Percentiles rank a stretch among this genome's conserved stretches.
Conservation (phyloP, 805 yeast genomes). For the Hanseniaspora valbyensis region DNA sequence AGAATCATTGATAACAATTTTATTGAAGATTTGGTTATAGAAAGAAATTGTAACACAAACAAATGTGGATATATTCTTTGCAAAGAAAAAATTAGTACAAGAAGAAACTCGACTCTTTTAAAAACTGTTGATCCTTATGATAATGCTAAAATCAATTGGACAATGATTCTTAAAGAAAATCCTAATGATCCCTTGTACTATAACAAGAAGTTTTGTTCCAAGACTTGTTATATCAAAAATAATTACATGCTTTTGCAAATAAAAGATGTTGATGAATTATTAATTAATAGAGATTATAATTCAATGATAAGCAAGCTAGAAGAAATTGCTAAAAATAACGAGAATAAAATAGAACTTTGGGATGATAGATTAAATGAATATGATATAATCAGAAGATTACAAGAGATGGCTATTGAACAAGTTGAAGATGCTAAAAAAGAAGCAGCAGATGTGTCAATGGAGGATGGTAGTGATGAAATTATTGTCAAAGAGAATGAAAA, state of each 20-base stretch:
- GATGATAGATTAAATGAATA: conserved; percentile 11
- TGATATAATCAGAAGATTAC: conserved; percentile 9
- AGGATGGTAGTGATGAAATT: conserved; percentile 7
- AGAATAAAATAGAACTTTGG: conserved; percentile 14
- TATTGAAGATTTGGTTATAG: conserved; percentile 9
- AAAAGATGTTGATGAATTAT: conserved; percentile 11
- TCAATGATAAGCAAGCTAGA: conserved; percentile 2
- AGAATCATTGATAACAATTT: conserved; percentile 8
- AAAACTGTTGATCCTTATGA: conserved; percentile 13
- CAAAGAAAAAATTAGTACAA: not conserved
- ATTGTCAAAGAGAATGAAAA: conserved; percentile 9
- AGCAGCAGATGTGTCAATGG: conserved; percentile 10
- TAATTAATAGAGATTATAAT: conserved; percentile 6
- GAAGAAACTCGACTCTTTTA: conserved; percentile 8
- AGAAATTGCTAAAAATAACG: conserved; percentile 1
- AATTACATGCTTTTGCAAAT: conserved; percentile 13
- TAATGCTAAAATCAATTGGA: conserved; percentile 13
- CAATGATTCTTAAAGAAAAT: conserved; percentile 9
- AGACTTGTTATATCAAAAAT: conserved; percentile 10
- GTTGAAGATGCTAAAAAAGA: not conserved
- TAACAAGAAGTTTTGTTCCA: conserved; percentile 12
- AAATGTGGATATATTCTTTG: conserved; percentile 14
- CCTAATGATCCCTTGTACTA: conserved; percentile 14
- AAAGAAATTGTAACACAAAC: conserved; percentile 13
- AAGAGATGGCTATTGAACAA: conserved; percentile 2